These are phyloP conservation scores for Scheffersomyces illinoinensis DNA, from an alignment of 1,139 yeast genomes.

Conservation along the genomic window DNA sequence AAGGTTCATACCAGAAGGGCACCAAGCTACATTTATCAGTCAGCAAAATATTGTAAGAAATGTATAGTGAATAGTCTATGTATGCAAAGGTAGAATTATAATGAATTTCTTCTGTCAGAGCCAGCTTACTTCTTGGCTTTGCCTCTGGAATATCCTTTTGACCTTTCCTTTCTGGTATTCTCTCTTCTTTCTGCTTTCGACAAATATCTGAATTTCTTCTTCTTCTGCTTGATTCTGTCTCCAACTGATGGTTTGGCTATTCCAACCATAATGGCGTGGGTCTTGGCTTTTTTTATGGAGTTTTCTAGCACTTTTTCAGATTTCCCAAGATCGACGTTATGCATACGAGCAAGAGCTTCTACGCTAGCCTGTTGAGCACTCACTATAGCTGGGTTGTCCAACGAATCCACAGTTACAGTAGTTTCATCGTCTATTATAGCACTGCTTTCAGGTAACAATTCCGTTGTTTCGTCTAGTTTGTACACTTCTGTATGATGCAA, in stretches of 20 bases:
- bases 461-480: conserved; percentile 38
- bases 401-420: conserved; percentile 59
- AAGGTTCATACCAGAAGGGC: background rate
- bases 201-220: conserved; percentile 86
- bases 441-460: conserved; percentile 37
- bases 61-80: background rate
- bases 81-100: background rate
- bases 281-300: conserved; percentile 68
- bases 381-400: conserved; percentile 47
- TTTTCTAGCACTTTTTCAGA: conserved; percentile 62
- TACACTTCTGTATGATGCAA: conserved; percentile 47
- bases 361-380: conserved; percentile 37
- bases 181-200: conserved; percentile 75
- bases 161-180: conserved; percentile 60
- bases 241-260: conserved; percentile 39
- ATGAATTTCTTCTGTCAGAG: background rate
- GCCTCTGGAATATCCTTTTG: conserved; percentile 9
- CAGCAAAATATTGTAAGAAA: background rate
- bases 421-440: conserved; percentile 57
- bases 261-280: conserved; percentile 68
- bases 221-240: conserved; percentile 43
- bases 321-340: conserved; percentile 61
- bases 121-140: background rate
- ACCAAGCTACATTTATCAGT: background rate
- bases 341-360: conserved; percentile 57